A percentile compares a stretch with the other conserved stretches of the same genome.
phyloP scores from a whole-genome alignment of 1,284 basidiomycete species.

The Cutaneotrichosporon daszewskae region DNA sequence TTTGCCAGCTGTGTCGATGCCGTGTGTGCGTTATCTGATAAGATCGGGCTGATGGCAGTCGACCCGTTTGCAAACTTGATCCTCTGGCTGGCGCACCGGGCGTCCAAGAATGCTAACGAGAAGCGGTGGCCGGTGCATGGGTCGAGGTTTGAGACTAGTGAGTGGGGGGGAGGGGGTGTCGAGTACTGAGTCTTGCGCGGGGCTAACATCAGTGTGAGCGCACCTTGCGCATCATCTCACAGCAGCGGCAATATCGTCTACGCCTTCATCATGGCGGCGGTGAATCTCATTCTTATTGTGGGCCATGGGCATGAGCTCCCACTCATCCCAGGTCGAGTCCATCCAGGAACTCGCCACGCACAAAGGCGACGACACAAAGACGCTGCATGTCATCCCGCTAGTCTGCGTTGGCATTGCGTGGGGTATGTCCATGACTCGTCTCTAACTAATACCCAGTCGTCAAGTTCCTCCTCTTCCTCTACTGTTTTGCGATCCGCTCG shows the following conservation, averaged over 20 bases:
- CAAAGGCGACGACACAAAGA: slow-evolving; percentile 55
- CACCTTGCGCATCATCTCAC: slow-evolving; percentile 2
- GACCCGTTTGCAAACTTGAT: slow-evolving; percentile 87
- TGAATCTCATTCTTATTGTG: slow-evolving; percentile 41
- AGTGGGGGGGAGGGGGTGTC: slow-evolving; percentile 7
- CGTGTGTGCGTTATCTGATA: slow-evolving; percentile 33
- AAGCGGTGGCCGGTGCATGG: slow-evolving; percentile 91
- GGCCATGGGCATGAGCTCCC: not conserved
- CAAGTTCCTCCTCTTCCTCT: slow-evolving; percentile 80
- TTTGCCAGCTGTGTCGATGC: slow-evolving; percentile 86
- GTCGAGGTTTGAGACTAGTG: slow-evolving; percentile 77
- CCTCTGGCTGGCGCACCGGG: slow-evolving; percentile 73
- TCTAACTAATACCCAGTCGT: too few relatives aligned
- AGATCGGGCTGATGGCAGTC: slow-evolving; percentile 41
- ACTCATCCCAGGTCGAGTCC: slow-evolving; percentile 59
- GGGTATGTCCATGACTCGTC: slow-evolving; percentile 45
- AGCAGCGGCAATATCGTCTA: slow-evolving; percentile 73
- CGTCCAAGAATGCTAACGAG: slow-evolving; percentile 63
- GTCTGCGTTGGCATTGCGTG: slow-evolving; percentile 76
- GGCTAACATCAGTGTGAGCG: slow-evolving; percentile 15
- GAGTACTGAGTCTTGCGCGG: not conserved
- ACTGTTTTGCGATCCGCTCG: slow-evolving; percentile 71
- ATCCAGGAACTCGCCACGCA: slow-evolving; percentile 62
- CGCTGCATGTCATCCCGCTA: slow-evolving; percentile 76
- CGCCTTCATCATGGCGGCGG: slow-evolving; percentile 53